These are phyloP conservation scores for Annulohypoxylon maeteangense DNA, from an alignment of 495 filamentous ascomycete species.

Conservation along the genomic window DNA sequence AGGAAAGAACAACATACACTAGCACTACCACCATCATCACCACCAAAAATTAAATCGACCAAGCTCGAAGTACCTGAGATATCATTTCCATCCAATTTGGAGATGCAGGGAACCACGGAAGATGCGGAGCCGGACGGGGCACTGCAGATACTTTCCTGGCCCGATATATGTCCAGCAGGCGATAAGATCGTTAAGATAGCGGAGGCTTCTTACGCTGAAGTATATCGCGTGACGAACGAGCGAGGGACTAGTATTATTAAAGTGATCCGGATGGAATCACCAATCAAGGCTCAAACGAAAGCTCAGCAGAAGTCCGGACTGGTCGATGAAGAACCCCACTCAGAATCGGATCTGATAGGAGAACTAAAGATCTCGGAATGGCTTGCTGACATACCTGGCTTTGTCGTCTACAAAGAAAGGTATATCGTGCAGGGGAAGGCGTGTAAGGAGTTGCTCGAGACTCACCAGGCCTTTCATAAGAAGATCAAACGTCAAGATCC, in stretches of 20 bases:
- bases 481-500: constrained; percentile 67
- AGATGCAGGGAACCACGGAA: not conserved
- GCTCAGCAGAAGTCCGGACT: constrained; percentile 58
- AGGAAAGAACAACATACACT: constrained; percentile 31
- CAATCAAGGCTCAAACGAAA: constrained; percentile 58
- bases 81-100: constrained; percentile 5
- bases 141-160: constrained; percentile 60
- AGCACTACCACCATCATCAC: constrained; percentile 2
- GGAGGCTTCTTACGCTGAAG: constrained; percentile 75
- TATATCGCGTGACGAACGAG: constrained; percentile 68
- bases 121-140: constrained; percentile 14
- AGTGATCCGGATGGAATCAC: constrained; percentile 59
- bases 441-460: constrained; percentile 68
- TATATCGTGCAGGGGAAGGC: constrained; percentile 78
- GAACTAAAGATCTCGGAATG: constrained; percentile 81
- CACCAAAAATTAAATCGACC: constrained; percentile 15
- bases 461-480: constrained; percentile 70
- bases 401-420: constrained; percentile 86
- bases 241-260: constrained; percentile 64
- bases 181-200: constrained; percentile 71
- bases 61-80: constrained; percentile 11
- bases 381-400: constrained; percentile 84
- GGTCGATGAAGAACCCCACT: constrained; percentile 61
- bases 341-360: constrained; percentile 53
- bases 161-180: constrained; percentile 58